Evolutionary conservation across 768 basidiomycete species (phyloP).

Genomic region (Crepidotus variabilis): DNA sequence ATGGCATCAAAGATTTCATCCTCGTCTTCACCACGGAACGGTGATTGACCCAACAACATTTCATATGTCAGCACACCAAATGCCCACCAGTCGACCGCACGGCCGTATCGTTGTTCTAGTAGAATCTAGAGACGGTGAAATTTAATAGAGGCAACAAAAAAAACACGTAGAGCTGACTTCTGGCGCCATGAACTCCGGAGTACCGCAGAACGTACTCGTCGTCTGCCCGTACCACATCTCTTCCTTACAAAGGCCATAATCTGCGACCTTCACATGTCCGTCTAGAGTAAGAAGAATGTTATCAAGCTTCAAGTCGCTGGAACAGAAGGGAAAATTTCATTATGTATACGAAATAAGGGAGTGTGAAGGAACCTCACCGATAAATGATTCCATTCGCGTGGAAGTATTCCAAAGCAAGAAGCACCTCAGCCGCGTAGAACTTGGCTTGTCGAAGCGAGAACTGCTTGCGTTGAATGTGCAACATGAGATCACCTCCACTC

Average conservation of each 20-base stretch:
- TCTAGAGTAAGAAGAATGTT: slow-evolving; percentile 96
- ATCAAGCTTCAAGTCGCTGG: slow-evolving; percentile 93
- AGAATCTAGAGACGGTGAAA: slow-evolving; percentile 64
- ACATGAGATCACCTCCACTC: slow-evolving; percentile 97
- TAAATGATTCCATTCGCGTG: slow-evolving; percentile 99
- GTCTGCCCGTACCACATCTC: slow-evolving; percentile 97
- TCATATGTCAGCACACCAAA: slow-evolving; percentile 98
- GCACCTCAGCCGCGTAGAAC: slow-evolving; percentile 96
- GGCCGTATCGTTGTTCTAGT: slow-evolving; percentile 97
- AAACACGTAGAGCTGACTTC: slow-evolving; percentile 56
- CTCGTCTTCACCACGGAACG: slow-evolving; percentile 98
- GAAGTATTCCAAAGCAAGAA: slow-evolving; percentile 96
- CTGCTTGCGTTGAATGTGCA: slow-evolving; percentile 98
- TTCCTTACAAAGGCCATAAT: slow-evolving; percentile 99
- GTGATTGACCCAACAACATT: slow-evolving; percentile 98
- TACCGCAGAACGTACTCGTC: slow-evolving; percentile 98
- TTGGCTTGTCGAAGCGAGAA: slow-evolving; percentile 98
- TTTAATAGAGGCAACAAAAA: not conserved
- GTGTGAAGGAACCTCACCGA: slow-evolving; percentile 44
- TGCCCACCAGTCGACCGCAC: slow-evolving; percentile 99
- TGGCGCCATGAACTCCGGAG: slow-evolving; percentile 99
- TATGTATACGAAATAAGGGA: not conserved
- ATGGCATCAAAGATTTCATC: slow-evolving; percentile 99
- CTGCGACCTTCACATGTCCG: slow-evolving; percentile 97
- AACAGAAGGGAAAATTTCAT: not conserved